Evolutionary conservation across 345 rosid species (phyloP).

Genomic region (Populus deltoides): DNA sequence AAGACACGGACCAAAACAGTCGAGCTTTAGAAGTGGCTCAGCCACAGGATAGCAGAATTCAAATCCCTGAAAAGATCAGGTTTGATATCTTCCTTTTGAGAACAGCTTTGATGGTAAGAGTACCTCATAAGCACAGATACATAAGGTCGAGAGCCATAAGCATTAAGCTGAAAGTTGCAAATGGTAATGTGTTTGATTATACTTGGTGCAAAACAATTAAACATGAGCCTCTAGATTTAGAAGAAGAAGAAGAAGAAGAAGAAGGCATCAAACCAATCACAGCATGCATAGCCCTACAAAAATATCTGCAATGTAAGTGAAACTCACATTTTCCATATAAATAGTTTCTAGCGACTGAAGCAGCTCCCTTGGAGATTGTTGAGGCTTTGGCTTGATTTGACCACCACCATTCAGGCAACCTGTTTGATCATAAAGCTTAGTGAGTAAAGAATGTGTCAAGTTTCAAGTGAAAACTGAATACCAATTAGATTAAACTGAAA

Average conservation of each 20-base stretch:
- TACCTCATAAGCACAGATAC: not conserved
- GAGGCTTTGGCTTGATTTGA: conserved; percentile 82
- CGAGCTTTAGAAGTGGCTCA: not conserved
- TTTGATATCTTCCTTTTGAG: not conserved
- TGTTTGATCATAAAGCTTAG: conserved; percentile 18
- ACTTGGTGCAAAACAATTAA: not conserved
- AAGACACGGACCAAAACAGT: not conserved
- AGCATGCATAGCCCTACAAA: not conserved
- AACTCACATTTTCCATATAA: conserved; percentile 72
- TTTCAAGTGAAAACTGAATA: not conserved
- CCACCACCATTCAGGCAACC: conserved; percentile 97
- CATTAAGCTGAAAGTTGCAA: not conserved
- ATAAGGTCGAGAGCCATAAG: not conserved
- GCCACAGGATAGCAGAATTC: not conserved
- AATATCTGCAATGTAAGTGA: not conserved
- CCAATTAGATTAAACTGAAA: not conserved
- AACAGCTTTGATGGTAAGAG: not conserved
- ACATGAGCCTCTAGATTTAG: not conserved
- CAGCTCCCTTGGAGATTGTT: conserved; percentile 75
- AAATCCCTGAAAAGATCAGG: not conserved
- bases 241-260: not conserved
- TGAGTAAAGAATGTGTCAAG: not conserved
- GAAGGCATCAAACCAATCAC: no score
- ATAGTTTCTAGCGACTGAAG: conserved; percentile 57
- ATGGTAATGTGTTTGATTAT: not conserved